Evolutionary conservation across 495 filamentous ascomycete species (phyloP).

Genomic region (Daldinia childiae): DNA sequence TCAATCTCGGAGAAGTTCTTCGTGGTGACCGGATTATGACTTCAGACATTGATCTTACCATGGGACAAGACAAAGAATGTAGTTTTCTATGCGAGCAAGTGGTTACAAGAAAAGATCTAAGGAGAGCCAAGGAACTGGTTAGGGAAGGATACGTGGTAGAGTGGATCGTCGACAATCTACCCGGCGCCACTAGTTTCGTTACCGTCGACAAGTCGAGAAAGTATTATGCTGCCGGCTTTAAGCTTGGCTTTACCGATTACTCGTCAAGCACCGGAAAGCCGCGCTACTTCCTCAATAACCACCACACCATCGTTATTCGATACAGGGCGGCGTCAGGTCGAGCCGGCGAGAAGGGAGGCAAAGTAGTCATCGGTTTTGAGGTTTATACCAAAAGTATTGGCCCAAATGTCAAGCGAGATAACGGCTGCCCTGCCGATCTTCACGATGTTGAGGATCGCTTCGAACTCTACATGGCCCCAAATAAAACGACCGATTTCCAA

Average conservation of each 20-base stretch:
- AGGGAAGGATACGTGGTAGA: slow-evolving; percentile 87
- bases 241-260: slow-evolving; percentile 81
- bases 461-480: slow-evolving; percentile 72
- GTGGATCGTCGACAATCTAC: slow-evolving; percentile 97
- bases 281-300: slow-evolving; percentile 88
- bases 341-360: slow-evolving; percentile 74
- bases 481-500: slow-evolving; percentile 63
- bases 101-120: slow-evolving; percentile 71
- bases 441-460: slow-evolving; percentile 69
- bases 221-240: slow-evolving; percentile 96
- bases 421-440: slow-evolving; percentile 74
- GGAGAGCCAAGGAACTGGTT: slow-evolving; percentile 77
- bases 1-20: slow-evolving; percentile 93
- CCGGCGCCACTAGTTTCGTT: slow-evolving; percentile 92
- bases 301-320: slow-evolving; percentile 87
- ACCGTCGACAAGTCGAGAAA: slow-evolving; percentile 87
- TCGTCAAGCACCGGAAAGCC: slow-evolving; percentile 67
- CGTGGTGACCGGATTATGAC: slow-evolving; percentile 90
- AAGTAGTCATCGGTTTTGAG: slow-evolving; percentile 91
- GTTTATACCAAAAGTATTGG: slow-evolving; percentile 90
- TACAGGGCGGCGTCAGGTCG: slow-evolving; percentile 78
- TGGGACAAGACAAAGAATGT: slow-evolving; percentile 82
- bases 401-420: slow-evolving; percentile 62
- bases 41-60: slow-evolving; percentile 85
- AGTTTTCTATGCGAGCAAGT: slow-evolving; percentile 76